A percentile compares a stretch with the other conserved stretches of the same genome.
Evolutionary conservation across 2,329 filamentous ascomycete species (phyloP).

Genomic region (Fusarium bactridioides): DNA sequence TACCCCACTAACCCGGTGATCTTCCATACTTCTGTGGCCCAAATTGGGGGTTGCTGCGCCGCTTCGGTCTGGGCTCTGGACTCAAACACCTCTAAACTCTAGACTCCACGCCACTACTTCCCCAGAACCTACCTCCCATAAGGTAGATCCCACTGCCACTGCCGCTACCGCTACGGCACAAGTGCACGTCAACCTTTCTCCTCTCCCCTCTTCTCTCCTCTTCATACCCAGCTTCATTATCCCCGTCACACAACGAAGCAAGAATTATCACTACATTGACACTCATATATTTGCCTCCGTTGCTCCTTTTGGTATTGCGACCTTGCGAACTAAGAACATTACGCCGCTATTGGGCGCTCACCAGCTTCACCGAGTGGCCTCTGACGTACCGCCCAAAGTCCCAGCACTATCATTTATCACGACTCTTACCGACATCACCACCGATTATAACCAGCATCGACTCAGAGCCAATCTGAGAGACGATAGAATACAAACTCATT

Average conservation of each 20-base stretch:
- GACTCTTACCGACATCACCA: not conserved
- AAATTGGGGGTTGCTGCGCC: slow-evolving; percentile 20
- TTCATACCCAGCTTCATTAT: slow-evolving; percentile 17
- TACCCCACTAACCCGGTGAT: slow-evolving; percentile 19
- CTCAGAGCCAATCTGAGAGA: slow-evolving; percentile 6
- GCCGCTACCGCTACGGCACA: not conserved
- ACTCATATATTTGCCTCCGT: not conserved
- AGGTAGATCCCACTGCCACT: slow-evolving; percentile 17
- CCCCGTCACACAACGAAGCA: slow-evolving; percentile 12
- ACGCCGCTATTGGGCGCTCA: slow-evolving; percentile 6
- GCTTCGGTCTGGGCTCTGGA: slow-evolving; percentile 13
- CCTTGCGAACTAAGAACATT: slow-evolving; percentile 6
- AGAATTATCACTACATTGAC: not conserved
- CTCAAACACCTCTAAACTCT: slow-evolving; percentile 23
- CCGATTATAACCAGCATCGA: not conserved
- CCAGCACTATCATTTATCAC: slow-evolving; percentile 12
- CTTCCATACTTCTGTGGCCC: slow-evolving; percentile 14
- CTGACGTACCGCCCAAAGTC: slow-evolving; percentile 27
- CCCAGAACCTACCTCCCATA: slow-evolving; percentile 14
- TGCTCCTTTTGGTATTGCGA: not conserved
- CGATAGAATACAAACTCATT: not conserved
- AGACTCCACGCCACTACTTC: slow-evolving; percentile 27
- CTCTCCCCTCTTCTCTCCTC: slow-evolving; percentile 32
- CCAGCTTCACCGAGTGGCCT: slow-evolving; percentile 30
- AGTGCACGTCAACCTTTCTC: slow-evolving; percentile 25